These are phyloP conservation scores for Starmerella sp. DNA, from an alignment of 805 yeast genomes.

Conservation along the genomic window DNA sequence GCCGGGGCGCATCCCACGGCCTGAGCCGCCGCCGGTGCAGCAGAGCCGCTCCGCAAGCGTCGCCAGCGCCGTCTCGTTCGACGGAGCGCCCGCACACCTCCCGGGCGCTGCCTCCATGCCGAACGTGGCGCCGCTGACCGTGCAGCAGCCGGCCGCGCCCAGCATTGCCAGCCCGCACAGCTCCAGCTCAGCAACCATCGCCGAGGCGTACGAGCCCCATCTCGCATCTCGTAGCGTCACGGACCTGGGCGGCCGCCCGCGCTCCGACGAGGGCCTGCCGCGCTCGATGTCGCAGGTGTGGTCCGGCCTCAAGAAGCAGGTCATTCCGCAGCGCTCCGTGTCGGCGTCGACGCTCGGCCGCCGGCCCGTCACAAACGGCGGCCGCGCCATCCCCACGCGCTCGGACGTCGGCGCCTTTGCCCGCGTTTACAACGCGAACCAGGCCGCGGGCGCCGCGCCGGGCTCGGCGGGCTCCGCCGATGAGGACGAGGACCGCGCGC, in stretches of 20 bases:
- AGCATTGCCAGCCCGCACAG: background rate
- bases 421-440: background rate
- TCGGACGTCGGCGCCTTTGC: constrained; percentile 20
- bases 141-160: background rate
- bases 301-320: constrained; percentile 21
- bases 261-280: constrained; percentile 11
- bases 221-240: background rate
- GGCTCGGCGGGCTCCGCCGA: background rate
- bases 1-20: constrained; percentile 24
- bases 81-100: background rate
- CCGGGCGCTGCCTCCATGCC: constrained; percentile 8
- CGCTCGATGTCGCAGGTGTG: constrained; percentile 20
- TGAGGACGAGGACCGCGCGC: constrained; percentile 9
- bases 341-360: constrained; percentile 13
- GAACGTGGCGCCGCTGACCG: constrained; percentile 6
- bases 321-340: constrained; percentile 21
- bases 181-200: background rate
- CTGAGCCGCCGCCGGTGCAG: background rate
- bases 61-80: background rate
- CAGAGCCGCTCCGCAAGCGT: constrained; percentile 10
- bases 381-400: constrained; percentile 24
- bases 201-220: background rate
- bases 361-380: constrained; percentile 21
- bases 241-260: constrained; percentile 3
- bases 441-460: background rate